Percentiles rank a stretch among this genome's conserved stretches.
Conservation (phyloP, 2,329 filamentous ascomycete species). For the Colletotrichum truncatum region DNA sequence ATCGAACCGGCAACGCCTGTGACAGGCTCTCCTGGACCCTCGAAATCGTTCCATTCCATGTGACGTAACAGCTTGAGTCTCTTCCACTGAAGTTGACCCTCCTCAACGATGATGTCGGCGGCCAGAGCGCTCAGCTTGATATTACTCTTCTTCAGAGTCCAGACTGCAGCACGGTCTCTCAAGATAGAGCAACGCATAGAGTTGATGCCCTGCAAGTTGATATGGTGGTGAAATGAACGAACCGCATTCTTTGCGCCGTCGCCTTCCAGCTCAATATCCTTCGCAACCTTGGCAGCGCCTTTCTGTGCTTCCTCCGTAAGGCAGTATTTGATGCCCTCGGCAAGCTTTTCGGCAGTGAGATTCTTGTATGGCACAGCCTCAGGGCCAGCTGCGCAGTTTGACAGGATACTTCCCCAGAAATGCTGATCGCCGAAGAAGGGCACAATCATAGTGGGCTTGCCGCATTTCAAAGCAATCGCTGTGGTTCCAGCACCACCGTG, state of each 20-base stretch:
- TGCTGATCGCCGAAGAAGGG: slow-evolving; percentile 84
- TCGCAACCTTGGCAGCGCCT: slow-evolving; percentile 68
- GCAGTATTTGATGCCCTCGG: slow-evolving; percentile 76
- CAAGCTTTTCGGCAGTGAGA: slow-evolving; percentile 69
- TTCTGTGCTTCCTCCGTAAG: slow-evolving; percentile 67
- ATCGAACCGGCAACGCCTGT: slow-evolving; percentile 72
- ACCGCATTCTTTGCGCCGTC: slow-evolving; percentile 78
- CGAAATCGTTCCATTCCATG: slow-evolving; percentile 80
- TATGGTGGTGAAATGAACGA: slow-evolving; percentile 69
- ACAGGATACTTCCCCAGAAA: slow-evolving; percentile 80
- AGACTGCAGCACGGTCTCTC: slow-evolving; percentile 69
- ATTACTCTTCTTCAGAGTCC: slow-evolving; percentile 70
- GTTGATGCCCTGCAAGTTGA: slow-evolving; percentile 59
- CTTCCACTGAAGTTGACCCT: slow-evolving; percentile 70
- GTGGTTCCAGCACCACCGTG: slow-evolving; percentile 84
- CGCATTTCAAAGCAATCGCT: slow-evolving; percentile 77
- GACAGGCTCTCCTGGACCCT: slow-evolving; percentile 77
- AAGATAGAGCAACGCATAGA: slow-evolving; percentile 74
- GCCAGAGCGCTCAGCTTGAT: slow-evolving; percentile 71
- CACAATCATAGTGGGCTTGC: slow-evolving; percentile 77
- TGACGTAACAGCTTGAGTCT: slow-evolving; percentile 72
- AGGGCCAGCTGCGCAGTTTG: slow-evolving; percentile 70
- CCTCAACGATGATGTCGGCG: slow-evolving; percentile 70
- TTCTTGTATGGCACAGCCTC: slow-evolving; percentile 74
- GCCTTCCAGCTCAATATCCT: slow-evolving; percentile 68